Conservation (phyloP, 192 early-diverging fungal species). For the Allomyces arbusculus region DNA sequence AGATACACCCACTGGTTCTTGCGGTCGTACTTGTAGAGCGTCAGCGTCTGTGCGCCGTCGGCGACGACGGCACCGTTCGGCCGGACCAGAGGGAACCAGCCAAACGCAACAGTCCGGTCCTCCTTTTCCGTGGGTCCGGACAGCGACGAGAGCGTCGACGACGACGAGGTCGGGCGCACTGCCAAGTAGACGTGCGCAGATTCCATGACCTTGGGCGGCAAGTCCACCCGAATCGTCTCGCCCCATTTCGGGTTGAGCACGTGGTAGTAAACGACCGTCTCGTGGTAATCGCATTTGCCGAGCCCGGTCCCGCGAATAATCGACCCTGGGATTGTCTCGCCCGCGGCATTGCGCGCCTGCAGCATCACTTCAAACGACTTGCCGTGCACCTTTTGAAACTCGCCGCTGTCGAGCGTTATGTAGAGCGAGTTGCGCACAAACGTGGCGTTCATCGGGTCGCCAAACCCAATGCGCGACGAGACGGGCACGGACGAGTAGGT, state of each 20-base stretch:
- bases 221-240: not conserved
- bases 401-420: not conserved
- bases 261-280: not conserved
- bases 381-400: not conserved
- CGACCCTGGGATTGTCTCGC: not conserved
- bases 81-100: conserved; percentile 31
- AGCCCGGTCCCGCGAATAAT: not conserved
- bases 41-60: conserved; percentile 34
- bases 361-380: not conserved
- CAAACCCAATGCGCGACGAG: not conserved
- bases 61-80: conserved; percentile 26
- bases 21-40: conserved; percentile 35
- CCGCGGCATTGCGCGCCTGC: not conserved
- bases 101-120: conserved; percentile 38
- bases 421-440: not conserved
- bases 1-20: conserved; percentile 8
- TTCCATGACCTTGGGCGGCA: not conserved
- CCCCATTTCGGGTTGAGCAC: not conserved
- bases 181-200: not conserved
- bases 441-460: not conserved
- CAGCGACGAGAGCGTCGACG: not conserved
- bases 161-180: not conserved
- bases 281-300: not conserved
- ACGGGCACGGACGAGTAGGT: not conserved
- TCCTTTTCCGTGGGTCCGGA: not conserved